Evolutionary conservation across 768 basidiomycete genomes (phyloP), one percentile per base, ranked within the genome.

Genomic region (Lanmaoa pseudosensibilis): DNA sequence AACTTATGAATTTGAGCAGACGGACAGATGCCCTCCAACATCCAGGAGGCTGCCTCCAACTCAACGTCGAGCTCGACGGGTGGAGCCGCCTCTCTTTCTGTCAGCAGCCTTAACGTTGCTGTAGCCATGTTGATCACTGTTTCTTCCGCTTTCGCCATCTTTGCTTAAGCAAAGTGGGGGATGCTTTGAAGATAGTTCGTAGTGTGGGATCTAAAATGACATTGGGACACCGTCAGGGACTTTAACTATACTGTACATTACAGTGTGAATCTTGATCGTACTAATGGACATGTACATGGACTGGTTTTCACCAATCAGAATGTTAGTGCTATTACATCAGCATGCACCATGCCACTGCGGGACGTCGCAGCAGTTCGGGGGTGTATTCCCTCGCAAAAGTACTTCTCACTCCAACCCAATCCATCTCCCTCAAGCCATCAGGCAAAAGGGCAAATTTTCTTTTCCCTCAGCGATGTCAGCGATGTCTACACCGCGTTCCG

Each of bases 131-230:
- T 77, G 9, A 51, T 76, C 5, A 64, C 70, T 30, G 63, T 75
- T 27, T 74, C 70, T 19, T 74, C 72, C 6, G 54, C 69, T 51
- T 73, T 78, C 49, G 65, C 65, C 25, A 38, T 75, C 39, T 65
- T 78, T 39, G 72, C 71, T 36, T 77, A 65, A 70, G 50, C 16
- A 30, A 33, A 13, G 21, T 38, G 8, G 48, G n/a, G n/a, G 12
- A 25, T 21, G 3, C 38, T 32, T 46, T 36, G 16, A 23, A 33
- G 15, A 18, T 2, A 18, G 25, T 21, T 1, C 23, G n/a, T 11
- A 7, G 15, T 33, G 16, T 23, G 8, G 12, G 27, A n/a, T 23
- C 1, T 33, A 15, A 50, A 41, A 55, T 34, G 48, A 43, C n/a
- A 13, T 44, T 48, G 30, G n/a, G 4, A 32, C 23, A 37, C 19